Evolutionary conservation across 768 basidiomycete species (phyloP), one percentile per base, ranked within the genome.

Genomic region (Dentipellis sp.): DNA sequence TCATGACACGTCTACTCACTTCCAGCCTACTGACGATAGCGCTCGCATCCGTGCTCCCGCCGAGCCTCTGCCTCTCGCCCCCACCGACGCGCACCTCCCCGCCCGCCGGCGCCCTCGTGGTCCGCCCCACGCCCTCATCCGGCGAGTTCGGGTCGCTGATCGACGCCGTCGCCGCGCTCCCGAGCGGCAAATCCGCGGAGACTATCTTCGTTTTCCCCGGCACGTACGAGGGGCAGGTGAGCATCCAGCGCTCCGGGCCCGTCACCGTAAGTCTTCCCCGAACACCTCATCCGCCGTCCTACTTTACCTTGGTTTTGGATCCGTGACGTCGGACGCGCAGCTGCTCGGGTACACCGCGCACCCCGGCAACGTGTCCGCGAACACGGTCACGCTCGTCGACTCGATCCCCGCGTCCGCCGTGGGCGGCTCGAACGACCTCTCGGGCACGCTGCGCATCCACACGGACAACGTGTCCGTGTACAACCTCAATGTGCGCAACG

Each of bases 401-500:
- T 55, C 22, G 57, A 54, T 12, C 36, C 22, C 66, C 7, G 55
- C 58, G 1, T 57, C 59, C 3, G 56, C 64, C 1, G 73, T 35
- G 17, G 16, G 75, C 9, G 75, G 75, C 3, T 76, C 74, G 1
- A 67, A 80, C 62, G 78, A 80, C 56, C 72, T 73, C 4, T 74
- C 72, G 56, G 77, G 78, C 1, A 78, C 78, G 0, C 60, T 80
- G 11, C 75, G 77, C 11, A 65, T 78, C 49, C 75, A 78, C 67
- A 75, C 67, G 36, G 64, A 68, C 50, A 63, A 68, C 45, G 68
- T 70, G 36, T 58, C 62, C n/a, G 66, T 79, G 69, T 80, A 80
- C 63, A 80, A 80, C 50, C 69, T 78, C 46, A 72, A 79, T 50
- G 72, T 80, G 14, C 72, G 71, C 56, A 80, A 80, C 56, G 75